Evolutionary conservation across 768 basidiomycete genomes (phyloP), one percentile per base, ranked within the genome.

Genomic region (Rhizopogon vesiculosus): DNA sequence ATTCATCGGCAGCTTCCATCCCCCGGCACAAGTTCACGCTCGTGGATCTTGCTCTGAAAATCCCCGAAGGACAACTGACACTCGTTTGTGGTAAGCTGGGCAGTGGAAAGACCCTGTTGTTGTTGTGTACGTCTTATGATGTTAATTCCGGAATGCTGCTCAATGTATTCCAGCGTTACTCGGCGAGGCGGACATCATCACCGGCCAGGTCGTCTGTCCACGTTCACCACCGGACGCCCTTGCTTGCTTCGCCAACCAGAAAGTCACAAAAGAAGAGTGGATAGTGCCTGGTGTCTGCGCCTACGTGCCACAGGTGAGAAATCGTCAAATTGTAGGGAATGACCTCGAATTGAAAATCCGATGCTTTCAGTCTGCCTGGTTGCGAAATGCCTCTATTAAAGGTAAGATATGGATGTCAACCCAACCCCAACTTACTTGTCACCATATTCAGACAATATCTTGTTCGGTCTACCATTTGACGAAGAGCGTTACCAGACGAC

Each of bases 41-140:
- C 2, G 74, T 87, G n/a, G 90, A 94, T 64, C 69, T 96, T 53
- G 81, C 79, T n/a, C 68, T 95, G 15, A 77, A 82, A 42, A 94
- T 97, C 73, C 93, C 93, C 0, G 69, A 74, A 10, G 89, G 89
- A 28, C 80, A 89, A 68, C 75, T 96, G 25, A 87, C 89, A 1
- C 77, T 97, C 13, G 80, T 97, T 16, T 94, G 92, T 63, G 94
- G 94, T 2, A 91, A 93, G 65, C 76, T 96, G 10, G 93, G 92
- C 3, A 88, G 88, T n/a, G 93, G 94, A 25, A 97, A 96, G 73
- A 91, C 93, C 0, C 72, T 97, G 7, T 68, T 96, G 31, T 72
- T 96, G n/a, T 76, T 89, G 33, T 79, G 89, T 80, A 59, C 7
- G 66, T 51, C 5, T 39, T 19, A 22, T 35, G 3, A 18, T 33